Percentiles rank a stretch among this genome's conserved stretches.
Evolutionary conservation across 345 rosid genomes (phyloP).

Genomic region (Acer negundo): DNA sequence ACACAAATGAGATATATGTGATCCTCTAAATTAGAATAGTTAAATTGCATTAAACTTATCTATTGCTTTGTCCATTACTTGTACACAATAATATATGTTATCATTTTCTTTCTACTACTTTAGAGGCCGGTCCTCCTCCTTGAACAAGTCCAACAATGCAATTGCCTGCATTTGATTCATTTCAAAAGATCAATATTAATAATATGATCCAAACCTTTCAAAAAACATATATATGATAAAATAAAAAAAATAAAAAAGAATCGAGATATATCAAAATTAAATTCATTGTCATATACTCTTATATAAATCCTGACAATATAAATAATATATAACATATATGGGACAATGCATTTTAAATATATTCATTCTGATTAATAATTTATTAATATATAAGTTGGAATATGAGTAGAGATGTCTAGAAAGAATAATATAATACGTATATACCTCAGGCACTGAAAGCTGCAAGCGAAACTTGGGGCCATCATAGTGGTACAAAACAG

Average conservation of each 20-base stretch:
- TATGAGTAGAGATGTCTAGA: too few relatives aligned
- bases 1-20: neutral
- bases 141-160: conserved; percentile 20
- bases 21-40: neutral
- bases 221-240: too few relatives aligned
- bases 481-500: conserved; percentile 16
- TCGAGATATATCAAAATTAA: neutral
- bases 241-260: neutral
- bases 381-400: too few relatives aligned
- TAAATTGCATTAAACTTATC: neutral
- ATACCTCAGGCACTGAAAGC: conserved; percentile 23
- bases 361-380: too few relatives aligned
- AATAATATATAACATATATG: too few relatives aligned
- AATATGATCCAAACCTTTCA: neutral
- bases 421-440: too few relatives aligned
- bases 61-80: neutral
- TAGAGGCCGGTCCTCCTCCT: conserved; percentile 9
- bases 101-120: neutral
- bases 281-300: too few relatives aligned
- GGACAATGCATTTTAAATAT: neutral
- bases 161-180: conserved; percentile 13
- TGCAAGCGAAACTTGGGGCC: conserved; percentile 20
- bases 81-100: too few relatives aligned
- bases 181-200: neutral
- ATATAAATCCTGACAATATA: too few relatives aligned